Conservation (phyloP, 2,329 filamentous ascomycete genomes). For the Alternaria conjuncta region DNA sequence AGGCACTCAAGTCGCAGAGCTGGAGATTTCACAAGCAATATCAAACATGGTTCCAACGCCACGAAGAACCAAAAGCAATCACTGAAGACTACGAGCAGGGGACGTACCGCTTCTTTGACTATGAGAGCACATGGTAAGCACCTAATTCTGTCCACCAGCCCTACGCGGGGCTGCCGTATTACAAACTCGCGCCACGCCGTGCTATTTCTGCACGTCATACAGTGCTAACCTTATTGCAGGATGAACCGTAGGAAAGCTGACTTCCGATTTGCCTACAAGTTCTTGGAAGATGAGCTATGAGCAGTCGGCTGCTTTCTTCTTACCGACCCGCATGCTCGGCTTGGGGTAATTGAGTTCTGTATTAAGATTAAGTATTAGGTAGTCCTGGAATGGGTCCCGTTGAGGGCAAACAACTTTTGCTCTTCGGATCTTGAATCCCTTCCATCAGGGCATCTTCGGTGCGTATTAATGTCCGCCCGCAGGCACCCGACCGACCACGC, state of each 20-base stretch:
- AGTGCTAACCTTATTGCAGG: slow-evolving; percentile 61
- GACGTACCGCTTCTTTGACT: slow-evolving; percentile 99
- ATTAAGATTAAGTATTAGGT: slow-evolving; percentile 45
- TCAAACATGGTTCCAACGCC: slow-evolving; percentile 96
- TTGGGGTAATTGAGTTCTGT: slow-evolving; percentile 31
- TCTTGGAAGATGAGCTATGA: slow-evolving; percentile 89
- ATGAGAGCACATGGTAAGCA: slow-evolving; percentile 92
- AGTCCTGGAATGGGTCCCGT: slow-evolving; percentile 36
- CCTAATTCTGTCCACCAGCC: slow-evolving; percentile 10
- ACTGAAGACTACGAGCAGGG: slow-evolving; percentile 99
- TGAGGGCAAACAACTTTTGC: slow-evolving; percentile 28
- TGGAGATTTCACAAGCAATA: slow-evolving; percentile 99
- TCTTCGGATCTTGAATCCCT: slow-evolving; percentile 15
- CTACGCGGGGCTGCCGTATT: slow-evolving; percentile 4
- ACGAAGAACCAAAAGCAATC: slow-evolving; percentile 98
- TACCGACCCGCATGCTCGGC: slow-evolving; percentile 7
- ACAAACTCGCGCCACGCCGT: slow-evolving; percentile 4
- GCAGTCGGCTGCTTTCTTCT: slow-evolving; percentile 3
- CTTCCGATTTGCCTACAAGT: slow-evolving; percentile 98
- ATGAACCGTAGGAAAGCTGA: slow-evolving; percentile 98
- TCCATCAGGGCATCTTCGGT: slow-evolving; percentile 3
- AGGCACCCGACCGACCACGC: slow-evolving; percentile 5
- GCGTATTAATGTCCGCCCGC: background rate
- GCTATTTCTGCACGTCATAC: slow-evolving; percentile 16
- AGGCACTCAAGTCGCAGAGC: slow-evolving; percentile 96